phyloP scores from a whole-genome alignment of 2,329 filamentous ascomycete genomes.

The Ophiocordyceps polyrhachis-furcata region DNA sequence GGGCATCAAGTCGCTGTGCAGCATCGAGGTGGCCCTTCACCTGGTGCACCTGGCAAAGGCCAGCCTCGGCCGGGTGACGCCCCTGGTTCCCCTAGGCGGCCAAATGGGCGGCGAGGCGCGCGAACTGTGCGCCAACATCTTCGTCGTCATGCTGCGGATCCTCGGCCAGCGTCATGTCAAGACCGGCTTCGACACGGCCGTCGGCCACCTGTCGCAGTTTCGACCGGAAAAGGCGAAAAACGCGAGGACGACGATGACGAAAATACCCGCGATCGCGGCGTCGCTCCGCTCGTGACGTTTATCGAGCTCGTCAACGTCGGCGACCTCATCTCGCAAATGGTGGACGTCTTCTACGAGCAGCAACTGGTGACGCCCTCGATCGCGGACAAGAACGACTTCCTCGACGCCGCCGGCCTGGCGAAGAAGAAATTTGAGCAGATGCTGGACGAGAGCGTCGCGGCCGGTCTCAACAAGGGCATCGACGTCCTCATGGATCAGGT shows the following conservation, averaged over 20 bases:
- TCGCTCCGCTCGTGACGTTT: slow-evolving; percentile 85
- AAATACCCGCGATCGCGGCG: slow-evolving; percentile 21
- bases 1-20: slow-evolving; percentile 87
- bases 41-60: slow-evolving; percentile 79
- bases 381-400: slow-evolving; percentile 82
- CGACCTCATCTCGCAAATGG: slow-evolving; percentile 95
- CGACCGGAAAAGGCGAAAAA: slow-evolving; percentile 69
- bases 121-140: slow-evolving; percentile 79
- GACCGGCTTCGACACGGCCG: slow-evolving; percentile 82
- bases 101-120: slow-evolving; percentile 66
- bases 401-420: slow-evolving; percentile 76
- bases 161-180: slow-evolving; percentile 78
- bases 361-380: slow-evolving; percentile 71
- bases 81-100: slow-evolving; percentile 65
- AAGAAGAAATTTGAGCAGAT: slow-evolving; percentile 99
- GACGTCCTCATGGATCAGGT: slow-evolving; percentile 98
- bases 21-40: slow-evolving; percentile 82
- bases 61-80: slow-evolving; percentile 66
- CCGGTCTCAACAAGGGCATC: slow-evolving; percentile 91
- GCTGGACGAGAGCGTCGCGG: slow-evolving; percentile 90
- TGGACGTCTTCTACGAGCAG: slow-evolving; percentile 96
- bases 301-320: slow-evolving; percentile 96
- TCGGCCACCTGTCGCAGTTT: slow-evolving; percentile 78
- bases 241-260: slow-evolving; percentile 29
- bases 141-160: slow-evolving; percentile 66